Evolutionary conservation across 768 basidiomycete species (phyloP).

Genomic region (Dioszegia aurantiaca): DNA sequence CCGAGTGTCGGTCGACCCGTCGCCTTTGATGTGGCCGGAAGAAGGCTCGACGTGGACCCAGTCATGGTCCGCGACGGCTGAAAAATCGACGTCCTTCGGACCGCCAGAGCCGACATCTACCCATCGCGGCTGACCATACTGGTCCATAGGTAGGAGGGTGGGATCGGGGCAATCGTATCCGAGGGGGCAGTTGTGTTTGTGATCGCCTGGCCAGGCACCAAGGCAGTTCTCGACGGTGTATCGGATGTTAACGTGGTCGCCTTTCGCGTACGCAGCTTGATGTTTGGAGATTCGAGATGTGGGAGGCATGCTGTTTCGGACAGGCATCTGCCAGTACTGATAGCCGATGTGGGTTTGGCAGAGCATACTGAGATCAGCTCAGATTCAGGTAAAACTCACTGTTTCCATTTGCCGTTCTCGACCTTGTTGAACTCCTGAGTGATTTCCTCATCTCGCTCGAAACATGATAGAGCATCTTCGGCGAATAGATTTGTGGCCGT

Average conservation of each 20-base stretch:
- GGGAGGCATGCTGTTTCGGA: constrained; percentile 59
- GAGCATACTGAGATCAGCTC: constrained; percentile 56
- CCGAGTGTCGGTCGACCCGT: constrained; percentile 57
- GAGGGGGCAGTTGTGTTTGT: constrained; percentile 40
- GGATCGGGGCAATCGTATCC: constrained; percentile 59
- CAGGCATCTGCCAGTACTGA: constrained; percentile 65
- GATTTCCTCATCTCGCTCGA: constrained; percentile 63
- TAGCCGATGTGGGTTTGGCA: constrained; percentile 33
- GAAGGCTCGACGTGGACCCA: constrained; percentile 59
- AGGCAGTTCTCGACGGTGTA: constrained; percentile 63
- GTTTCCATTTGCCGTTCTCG: constrained; percentile 61
- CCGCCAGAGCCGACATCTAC: constrained; percentile 66
- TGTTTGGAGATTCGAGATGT: constrained; percentile 24
- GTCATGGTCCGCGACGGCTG: constrained; percentile 56
- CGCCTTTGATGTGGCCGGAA: constrained; percentile 57
- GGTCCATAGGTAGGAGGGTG: constrained; percentile 58
- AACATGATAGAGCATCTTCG: constrained; percentile 59
- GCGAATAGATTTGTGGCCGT: constrained; percentile 63
- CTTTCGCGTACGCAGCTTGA: constrained; percentile 42
- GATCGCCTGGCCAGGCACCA: constrained; percentile 73
- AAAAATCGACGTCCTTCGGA: constrained; percentile 61
- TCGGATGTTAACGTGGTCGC: constrained; percentile 36
- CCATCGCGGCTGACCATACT: constrained; percentile 60
- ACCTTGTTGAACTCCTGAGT: constrained; percentile 63
- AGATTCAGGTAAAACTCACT: background rate